Base-by-base conservation (phyloP, 352 stramenopile genomes). In the Phytopythium ostracodes region DNA sequence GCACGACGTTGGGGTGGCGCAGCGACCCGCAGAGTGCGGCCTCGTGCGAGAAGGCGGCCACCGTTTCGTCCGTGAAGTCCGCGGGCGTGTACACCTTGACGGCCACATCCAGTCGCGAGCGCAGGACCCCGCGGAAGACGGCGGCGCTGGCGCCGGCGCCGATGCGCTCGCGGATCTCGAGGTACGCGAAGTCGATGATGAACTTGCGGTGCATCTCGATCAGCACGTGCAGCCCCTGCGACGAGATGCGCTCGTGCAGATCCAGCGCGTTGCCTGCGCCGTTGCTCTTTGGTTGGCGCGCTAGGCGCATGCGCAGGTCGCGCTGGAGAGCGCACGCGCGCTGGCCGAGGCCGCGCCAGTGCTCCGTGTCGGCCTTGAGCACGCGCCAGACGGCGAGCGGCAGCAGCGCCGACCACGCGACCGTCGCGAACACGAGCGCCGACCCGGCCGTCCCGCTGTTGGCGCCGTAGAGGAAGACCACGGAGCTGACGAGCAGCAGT, bases 11-110 rank as follows among this genome's bases (percentile, higher is more conserved):
- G 1, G 86, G 81, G 55, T 94, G 84, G 38, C 85, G 67, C 6
- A 94, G 68, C 18, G 81, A 73, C 9, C 79, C 77, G 61, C 81
- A 94, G 10, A 94, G 63, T 3, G 82, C 85, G 11, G 83, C 85
- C 60, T 92, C 85, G 29, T 94, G 83, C 5, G 83, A 92, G 50
- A 92, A 94, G 58, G 85, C 81, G n/a, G 80, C 81, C 33, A 94
- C 83, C 1, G 75, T 76, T 31, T 88, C 76, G 25, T 92, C 81
- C 0, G 68, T 79, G 22, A 92, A 55, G 10, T 82, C 55, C 0
- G 63, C 68, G 2, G 84, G 84, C 8, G 81, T 88, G 62, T 91
- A 94, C 24, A 94, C 83, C 59, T 94, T 94, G 54, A 92, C 77
- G 11, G 86, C 86, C 0, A 94, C 84, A 1, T 70, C 67, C 11